Percentiles rank a stretch among this genome's conserved stretches.
phyloP scores from a whole-genome alignment of 352 stramenopile species.

The Achlya hypogyna region DNA sequence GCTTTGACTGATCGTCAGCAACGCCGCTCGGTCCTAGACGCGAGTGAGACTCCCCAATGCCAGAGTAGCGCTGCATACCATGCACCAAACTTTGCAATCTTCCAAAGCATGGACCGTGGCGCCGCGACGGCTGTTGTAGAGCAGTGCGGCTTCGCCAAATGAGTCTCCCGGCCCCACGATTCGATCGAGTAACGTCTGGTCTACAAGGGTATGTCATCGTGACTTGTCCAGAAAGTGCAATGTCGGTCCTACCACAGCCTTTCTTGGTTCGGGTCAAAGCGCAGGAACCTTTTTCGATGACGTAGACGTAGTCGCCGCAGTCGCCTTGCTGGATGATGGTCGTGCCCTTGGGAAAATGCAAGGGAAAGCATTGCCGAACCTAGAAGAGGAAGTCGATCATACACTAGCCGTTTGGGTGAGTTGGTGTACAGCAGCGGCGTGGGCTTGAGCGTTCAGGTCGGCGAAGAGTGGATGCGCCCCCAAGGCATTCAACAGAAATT shows the following conservation, averaged over 20 bases:
- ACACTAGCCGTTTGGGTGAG: neutral
- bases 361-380: slow-evolving; percentile 65
- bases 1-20: slow-evolving; percentile 75
- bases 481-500: slow-evolving; percentile 60
- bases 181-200: slow-evolving; percentile 49
- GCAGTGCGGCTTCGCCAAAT: slow-evolving; percentile 94
- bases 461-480: slow-evolving; percentile 68
- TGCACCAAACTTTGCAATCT: slow-evolving; percentile 89
- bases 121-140: slow-evolving; percentile 93
- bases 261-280: slow-evolving; percentile 66
- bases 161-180: slow-evolving; percentile 55
- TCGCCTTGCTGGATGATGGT: slow-evolving; percentile 70
- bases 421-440: slow-evolving; percentile 48
- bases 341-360: slow-evolving; percentile 46
- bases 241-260: slow-evolving; percentile 22
- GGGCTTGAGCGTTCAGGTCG: slow-evolving; percentile 59
- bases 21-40: slow-evolving; percentile 49
- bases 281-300: slow-evolving; percentile 68
- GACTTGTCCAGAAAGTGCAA: neutral
- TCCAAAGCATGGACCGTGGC: slow-evolving; percentile 83
- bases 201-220: neutral
- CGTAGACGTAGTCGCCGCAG: slow-evolving; percentile 79
- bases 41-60: neutral
- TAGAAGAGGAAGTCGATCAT: neutral
- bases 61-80: slow-evolving; percentile 29